Base-by-base conservation (phyloP, 345 rosid species). In the Rubroshorea leprosula region DNA sequence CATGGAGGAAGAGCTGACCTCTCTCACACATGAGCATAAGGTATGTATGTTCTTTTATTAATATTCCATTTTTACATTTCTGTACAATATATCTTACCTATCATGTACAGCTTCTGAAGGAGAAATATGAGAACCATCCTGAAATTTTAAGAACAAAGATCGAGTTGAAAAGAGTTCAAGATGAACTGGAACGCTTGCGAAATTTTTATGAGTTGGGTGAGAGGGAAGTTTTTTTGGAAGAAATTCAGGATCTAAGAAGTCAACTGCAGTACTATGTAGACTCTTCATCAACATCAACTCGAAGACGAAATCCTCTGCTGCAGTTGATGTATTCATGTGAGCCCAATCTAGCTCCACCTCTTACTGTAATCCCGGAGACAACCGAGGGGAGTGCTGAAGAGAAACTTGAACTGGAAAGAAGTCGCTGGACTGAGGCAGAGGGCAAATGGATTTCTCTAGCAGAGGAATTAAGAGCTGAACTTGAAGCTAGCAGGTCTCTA, bases 381-480 rank as follows among this genome's bases (percentile, higher is more conserved):
- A 60, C 46, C 20, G 85, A 75, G 27, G 91, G 77, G 64, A 76
- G 68, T 60, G 69, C 79, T 12, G 84, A 79, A 64, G 77, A 77
- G 66, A 81, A 75, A 62, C 56, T 83, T 50, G 86, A 87, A 70
- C 61, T 72, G 51, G 96, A 87, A 73, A 82, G 86, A 74, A 55
- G 63, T 29, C 55, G 29, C 19, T 85, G 96, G 96, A 71, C 61
- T 45, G 97, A 85, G 75, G 80, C 83, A 51, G 99, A 94, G 80
- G 83, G 89, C 74, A 84, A 81, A 66, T 94, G 97, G 99, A 87
- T 90, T 63, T 84, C 88, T 66, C 89, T 87, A 41, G 75, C 89
- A 41, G 89, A 94, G 71, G 96, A 94, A 61, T 67, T 94, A 69
- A 79, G 92, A 75, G 62, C 67, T 22, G 96, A 87, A 66, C 96